A percentile compares a stretch with the other conserved stretches of the same genome.
phyloP scores from a whole-genome alignment of 2,329 filamentous ascomycete species.

The Hypoxylon sp. region DNA sequence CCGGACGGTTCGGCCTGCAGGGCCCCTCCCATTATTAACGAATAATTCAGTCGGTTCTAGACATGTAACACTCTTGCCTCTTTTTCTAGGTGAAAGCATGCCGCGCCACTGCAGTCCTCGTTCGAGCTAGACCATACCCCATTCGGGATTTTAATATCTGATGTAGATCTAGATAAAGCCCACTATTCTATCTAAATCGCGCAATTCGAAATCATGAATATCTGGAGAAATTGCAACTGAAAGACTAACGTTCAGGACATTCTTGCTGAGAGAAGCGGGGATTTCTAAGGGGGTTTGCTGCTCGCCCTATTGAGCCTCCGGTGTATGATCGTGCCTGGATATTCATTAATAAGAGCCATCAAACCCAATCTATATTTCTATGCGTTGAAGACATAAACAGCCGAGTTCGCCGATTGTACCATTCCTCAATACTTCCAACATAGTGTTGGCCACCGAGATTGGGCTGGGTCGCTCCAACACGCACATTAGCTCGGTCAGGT shows the following conservation, averaged over 20 bases:
- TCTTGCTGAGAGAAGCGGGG: constrained; percentile 6
- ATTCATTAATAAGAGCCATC: constrained; percentile 1
- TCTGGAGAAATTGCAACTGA: constrained; percentile 8
- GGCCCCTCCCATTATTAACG: constrained; percentile 5
- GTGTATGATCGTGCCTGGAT: constrained; percentile 2
- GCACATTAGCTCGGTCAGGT: background rate
- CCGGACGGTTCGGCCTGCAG: background rate
- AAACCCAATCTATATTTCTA: constrained; percentile 1
- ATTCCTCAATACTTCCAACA: constrained; percentile 11
- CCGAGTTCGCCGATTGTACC: constrained; percentile 3
- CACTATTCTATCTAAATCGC: constrained; percentile 8
- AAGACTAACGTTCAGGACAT: background rate
- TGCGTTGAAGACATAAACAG: background rate
- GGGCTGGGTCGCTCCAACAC: background rate
- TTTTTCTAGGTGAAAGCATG: background rate
- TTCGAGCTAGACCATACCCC: background rate
- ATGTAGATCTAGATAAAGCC: constrained; percentile 18
- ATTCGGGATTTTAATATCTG: constrained; percentile 7
- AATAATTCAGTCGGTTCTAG: constrained; percentile 1
- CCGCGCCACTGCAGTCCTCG: background rate
- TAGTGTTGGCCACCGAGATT: constrained; percentile 2
- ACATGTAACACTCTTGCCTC: background rate
- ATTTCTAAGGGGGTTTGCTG: constrained; percentile 2
- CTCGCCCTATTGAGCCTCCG: background rate
- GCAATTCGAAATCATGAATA: background rate